A percentile compares a stretch with the other conserved stretches of the same genome.
Conservation (phyloP, 208 protist genomes). For the Trichomonas tenax region DNA sequence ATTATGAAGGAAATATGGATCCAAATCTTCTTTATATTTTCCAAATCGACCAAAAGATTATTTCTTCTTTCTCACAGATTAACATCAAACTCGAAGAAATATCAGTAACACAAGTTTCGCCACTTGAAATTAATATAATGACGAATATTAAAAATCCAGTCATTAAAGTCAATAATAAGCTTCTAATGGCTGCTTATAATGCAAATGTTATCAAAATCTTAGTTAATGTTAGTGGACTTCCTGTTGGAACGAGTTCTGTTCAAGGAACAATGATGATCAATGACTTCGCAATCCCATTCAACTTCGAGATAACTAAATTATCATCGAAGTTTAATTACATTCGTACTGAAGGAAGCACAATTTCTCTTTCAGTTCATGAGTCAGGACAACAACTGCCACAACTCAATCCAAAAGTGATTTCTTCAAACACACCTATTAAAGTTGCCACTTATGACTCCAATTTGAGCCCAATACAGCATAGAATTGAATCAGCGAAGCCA, state of each 20-base stretch:
- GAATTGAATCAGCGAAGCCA: neutral
- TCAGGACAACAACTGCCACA: neutral
- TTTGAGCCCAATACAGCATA: neutral
- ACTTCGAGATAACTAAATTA: neutral
- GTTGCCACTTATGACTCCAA: neutral
- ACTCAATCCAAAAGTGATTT: neutral
- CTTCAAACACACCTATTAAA: neutral
- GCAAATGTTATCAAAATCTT: neutral
- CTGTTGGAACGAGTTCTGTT: neutral
- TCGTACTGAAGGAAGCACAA: neutral
- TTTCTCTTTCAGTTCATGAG: neutral
- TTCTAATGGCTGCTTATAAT: neutral
- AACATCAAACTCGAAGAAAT: neutral
- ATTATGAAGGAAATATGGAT: neutral
- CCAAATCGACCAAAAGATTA: neutral
- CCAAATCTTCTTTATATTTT: neutral
- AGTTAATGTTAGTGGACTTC: neutral
- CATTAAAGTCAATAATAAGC: neutral
- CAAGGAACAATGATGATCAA: neutral
- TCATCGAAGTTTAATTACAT: neutral
- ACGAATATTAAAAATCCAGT: neutral
- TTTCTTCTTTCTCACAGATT: neutral
- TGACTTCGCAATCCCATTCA: neutral
- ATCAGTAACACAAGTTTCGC: neutral
- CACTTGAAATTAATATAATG: neutral